Evolutionary conservation across 345 rosid genomes (phyloP), one percentile per base, ranked within the genome.

Genomic region (Aurinia saxatilis): DNA sequence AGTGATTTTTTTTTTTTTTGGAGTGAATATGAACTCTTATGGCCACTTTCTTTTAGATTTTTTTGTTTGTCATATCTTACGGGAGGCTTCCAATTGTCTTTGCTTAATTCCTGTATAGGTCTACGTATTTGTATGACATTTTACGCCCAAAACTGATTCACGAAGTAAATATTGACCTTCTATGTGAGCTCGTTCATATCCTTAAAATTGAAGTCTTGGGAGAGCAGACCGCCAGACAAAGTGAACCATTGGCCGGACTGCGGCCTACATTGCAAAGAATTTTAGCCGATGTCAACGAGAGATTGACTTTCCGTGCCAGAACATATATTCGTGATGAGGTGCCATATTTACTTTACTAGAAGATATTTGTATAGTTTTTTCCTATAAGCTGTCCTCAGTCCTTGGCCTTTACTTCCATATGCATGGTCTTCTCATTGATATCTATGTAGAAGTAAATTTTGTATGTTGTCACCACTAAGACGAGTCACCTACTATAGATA

Each of bases 281-380:
- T 56, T 77, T 93, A 65, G 99, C 86, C 10, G 96, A 93, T 67
- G 81, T 93, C 64, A 88, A 85, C 2, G 99, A 85, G 71, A 85
- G 99, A 56, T 73, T 93, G 73, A 90, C 99, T 48, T 93, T 93
- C 75, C 95, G 96, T 74, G 96, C 97, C 75, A 89, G 99, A 72
- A 90, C 97, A 19, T 79, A 93, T 78, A 87, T 93, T 42, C 80
- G 95, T 58, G 99, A 90, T 65, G 99, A 93, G 93, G 99, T 90
- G 49, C 42, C 5, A n/a, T 41, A 30, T 17, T 16, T 49, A 57
- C 42, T 40, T 49, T 57, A 40, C 53, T 13, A 34, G 40, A 16
- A 63, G 27, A 63, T n/a, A 31, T 44, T 25, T 45, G 34, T 18
- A 71, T 50, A 50, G 60, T 41, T 71, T 39, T 58, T 11, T n/a